Percentiles rank a stretch among this genome's conserved stretches.
Evolutionary conservation across 345 rosid species (phyloP).

Genomic region (Garcia nutans): DNA sequence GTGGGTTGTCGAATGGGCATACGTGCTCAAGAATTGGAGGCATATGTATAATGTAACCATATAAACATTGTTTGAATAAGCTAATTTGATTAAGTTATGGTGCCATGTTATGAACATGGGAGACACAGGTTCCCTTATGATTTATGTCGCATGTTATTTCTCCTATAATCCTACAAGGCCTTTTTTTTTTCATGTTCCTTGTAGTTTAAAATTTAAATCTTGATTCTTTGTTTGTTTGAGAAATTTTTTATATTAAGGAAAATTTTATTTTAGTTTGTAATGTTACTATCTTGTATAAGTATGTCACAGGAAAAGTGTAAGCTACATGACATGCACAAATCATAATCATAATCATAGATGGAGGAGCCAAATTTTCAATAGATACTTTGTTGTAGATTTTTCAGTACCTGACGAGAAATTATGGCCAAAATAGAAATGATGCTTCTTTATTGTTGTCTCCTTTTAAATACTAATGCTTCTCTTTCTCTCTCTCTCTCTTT

Average conservation of each 20-base stretch:
- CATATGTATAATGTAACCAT: no score
- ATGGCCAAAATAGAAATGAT: constrained; percentile 14
- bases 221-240: no score
- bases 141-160: no score
- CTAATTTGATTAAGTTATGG: background rate
- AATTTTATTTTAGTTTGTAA: background rate
- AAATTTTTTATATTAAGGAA: no score
- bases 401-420: constrained; percentile 9
- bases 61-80: background rate
- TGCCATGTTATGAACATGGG: background rate
- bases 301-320: no score
- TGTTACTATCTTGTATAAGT: background rate
- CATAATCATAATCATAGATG: background rate
- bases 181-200: background rate
- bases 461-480: background rate
- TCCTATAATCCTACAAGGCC: background rate
- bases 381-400: background rate
- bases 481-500: constrained; percentile 2
- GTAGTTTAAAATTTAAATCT: no score
- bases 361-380: background rate
- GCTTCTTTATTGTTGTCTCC: constrained; percentile 7
- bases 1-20: background rate
- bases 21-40: background rate
- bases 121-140: no score
- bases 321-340: no score